A percentile compares a stretch with the other conserved stretches of the same genome.
phyloP scores from a whole-genome alignment of 768 basidiomycete genomes.

The Leccinum aurantiacum region DNA sequence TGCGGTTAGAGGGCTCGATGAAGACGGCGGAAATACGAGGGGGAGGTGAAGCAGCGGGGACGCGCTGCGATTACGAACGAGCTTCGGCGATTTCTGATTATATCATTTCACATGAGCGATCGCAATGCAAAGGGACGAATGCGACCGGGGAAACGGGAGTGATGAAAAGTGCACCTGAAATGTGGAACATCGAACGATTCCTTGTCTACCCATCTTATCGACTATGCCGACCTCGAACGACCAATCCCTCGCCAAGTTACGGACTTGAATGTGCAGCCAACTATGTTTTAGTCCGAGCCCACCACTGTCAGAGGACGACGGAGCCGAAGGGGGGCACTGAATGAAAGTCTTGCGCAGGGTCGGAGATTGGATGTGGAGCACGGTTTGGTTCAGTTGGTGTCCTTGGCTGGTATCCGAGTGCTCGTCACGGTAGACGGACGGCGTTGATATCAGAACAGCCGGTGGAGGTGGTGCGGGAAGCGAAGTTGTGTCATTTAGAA shows the following conservation, averaged over 20 bases:
- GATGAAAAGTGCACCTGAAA: conserved; percentile 60
- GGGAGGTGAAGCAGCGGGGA: conserved; percentile 71
- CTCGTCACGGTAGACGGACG: conserved; percentile 32
- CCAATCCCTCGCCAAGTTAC: conserved; percentile 67
- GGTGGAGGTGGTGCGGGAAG: conserved; percentile 47
- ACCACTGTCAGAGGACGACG: conserved; percentile 10
- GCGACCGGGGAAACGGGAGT: conserved; percentile 3
- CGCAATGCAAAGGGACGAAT: neutral
- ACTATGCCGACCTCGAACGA: conserved; percentile 74
- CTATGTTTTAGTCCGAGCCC: conserved; percentile 63
- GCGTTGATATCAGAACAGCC: conserved; percentile 44
- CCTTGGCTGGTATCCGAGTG: conserved; percentile 34
- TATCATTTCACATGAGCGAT: conserved; percentile 11
- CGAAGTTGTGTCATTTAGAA: conserved; percentile 60
- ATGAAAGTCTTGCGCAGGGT: conserved; percentile 67
- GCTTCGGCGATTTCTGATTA: conserved; percentile 52
- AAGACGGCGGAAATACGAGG: conserved; percentile 56
- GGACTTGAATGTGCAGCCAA: conserved; percentile 77
- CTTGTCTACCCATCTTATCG: conserved; percentile 58
- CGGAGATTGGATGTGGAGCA: conserved; percentile 80
- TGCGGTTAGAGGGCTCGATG: conserved; percentile 59
- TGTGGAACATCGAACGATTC: conserved; percentile 68
- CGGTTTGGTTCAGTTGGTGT: conserved; percentile 55
- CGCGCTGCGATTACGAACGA: conserved; percentile 40
- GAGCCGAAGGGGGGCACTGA: conserved; percentile 50